Conservation (phyloP, 306 rosid species). For the Quercus engelmannii region DNA sequence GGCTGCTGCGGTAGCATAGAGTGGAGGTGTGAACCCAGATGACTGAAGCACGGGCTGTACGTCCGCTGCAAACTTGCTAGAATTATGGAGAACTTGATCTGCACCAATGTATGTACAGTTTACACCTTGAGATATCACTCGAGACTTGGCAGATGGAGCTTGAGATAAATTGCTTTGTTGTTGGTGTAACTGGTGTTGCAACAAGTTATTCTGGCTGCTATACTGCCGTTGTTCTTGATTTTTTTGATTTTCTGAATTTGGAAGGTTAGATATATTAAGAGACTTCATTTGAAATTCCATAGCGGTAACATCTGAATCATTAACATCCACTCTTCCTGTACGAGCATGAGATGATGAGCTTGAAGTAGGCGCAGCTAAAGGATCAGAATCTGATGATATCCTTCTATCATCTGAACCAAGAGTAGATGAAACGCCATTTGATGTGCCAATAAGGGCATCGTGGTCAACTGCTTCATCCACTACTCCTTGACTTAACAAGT, state of each 20-base stretch:
- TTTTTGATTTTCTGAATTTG: slow-evolving; percentile 37
- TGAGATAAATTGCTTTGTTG: slow-evolving; percentile 40
- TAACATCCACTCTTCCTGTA: slow-evolving; percentile 30
- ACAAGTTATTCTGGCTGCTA: slow-evolving; percentile 38
- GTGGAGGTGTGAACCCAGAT: slow-evolving; percentile 58
- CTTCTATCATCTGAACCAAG: slow-evolving; percentile 30
- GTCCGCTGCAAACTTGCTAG: slow-evolving; percentile 36
- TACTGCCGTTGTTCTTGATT: slow-evolving; percentile 43
- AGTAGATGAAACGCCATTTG: slow-evolving; percentile 21
- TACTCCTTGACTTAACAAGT: slow-evolving; percentile 25
- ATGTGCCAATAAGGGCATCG: slow-evolving; percentile 15
- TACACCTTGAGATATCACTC: slow-evolving; percentile 36
- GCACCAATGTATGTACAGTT: slow-evolving; percentile 28
- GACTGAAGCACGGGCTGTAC: slow-evolving; percentile 54
- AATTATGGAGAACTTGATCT: slow-evolving; percentile 39
- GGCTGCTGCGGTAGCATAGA: slow-evolving; percentile 52
- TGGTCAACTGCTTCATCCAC: slow-evolving; percentile 32
- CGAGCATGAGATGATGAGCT: slow-evolving; percentile 40
- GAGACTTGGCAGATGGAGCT: slow-evolving; percentile 30
- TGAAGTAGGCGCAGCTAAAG: slow-evolving; percentile 20
- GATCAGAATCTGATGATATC: slow-evolving; percentile 29
- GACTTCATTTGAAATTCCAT: slow-evolving; percentile 48
- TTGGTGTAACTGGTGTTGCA: slow-evolving; percentile 31
- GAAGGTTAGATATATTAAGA: slow-evolving; percentile 38
- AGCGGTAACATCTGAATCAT: slow-evolving; percentile 28